Evolutionary conservation across 768 basidiomycete species (phyloP), one percentile per base, ranked within the genome.

Genomic region (Russula griseocarnosa): DNA sequence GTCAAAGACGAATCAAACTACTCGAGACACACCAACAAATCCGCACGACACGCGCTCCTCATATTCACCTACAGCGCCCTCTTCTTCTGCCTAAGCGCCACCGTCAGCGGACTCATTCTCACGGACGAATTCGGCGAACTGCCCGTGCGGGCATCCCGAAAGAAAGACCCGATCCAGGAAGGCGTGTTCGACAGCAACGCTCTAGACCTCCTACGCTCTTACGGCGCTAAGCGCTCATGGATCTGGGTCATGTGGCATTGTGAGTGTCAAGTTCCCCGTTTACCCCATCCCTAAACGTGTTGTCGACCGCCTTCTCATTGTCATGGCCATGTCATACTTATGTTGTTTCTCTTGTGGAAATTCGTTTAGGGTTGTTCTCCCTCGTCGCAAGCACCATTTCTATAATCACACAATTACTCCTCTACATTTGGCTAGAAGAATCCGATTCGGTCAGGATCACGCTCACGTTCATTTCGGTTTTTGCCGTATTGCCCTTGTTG

Each of bases 61-160:
- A 52, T 66, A 55, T 68, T 68, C 56, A 60, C 67, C 8, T 68
- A 68, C 30, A 38, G 61, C 61, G 56, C 67, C 10, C 61, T 68
- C 14, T 60, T 68, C 49, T 67, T 66, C 65, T 56, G 57, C 51
- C 9, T 62, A 22, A 66, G 65, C 58, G 65, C 65, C 1, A 59
- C 65, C 6, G 40, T 60, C 49, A 66, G 65, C 58, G 66, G 65
- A 14, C 61, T 66, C 44, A 57, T 68, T 42, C 65, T 68, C 1
- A 68, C 47, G 22, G 65, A 63, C 28, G 61, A 66, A 34, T 66
- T 68, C 20, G 61, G 65, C 4, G 61, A 56, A 42, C 58, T 68
- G 13, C 67, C 67, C 8, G 64, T 68, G 22, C 51, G 61, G 2
- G 65, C 67, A 3, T 67, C 67, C 3, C 58, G 61, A 1, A 62